Evolutionary conservation across 352 stramenopile genomes (phyloP).

Genomic region (Blastocystis sp.): DNA sequence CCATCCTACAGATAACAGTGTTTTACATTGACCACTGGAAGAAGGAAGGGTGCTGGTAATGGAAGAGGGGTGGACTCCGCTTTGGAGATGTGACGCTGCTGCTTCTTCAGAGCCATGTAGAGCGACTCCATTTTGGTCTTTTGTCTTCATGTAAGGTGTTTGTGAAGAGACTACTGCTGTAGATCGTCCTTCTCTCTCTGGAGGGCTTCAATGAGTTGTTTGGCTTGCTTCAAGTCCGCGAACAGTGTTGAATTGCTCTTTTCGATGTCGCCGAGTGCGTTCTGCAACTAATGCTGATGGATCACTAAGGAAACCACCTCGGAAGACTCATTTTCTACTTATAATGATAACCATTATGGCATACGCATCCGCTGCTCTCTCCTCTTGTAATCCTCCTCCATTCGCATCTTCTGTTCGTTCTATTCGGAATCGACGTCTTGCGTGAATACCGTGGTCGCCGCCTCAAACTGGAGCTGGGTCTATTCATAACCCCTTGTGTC

Average conservation of each 20-base stretch:
- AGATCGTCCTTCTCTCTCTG: conserved; percentile 40
- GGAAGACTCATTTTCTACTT: conserved; percentile 53
- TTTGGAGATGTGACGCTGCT: conserved; percentile 7
- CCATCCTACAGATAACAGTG: no score
- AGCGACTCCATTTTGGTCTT: conserved; percentile 65
- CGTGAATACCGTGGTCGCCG: background rate
- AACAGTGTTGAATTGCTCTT: conserved; percentile 28
- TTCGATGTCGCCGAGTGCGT: conserved; percentile 18
- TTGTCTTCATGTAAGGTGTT: background rate
- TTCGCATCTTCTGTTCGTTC: background rate
- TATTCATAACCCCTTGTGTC: background rate
- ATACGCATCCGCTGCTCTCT: conserved; percentile 23
- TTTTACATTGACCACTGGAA: no score
- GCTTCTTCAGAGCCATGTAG: conserved; percentile 51
- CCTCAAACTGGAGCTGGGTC: conserved; percentile 50
- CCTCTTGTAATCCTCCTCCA: conserved; percentile 44
- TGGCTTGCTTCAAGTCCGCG: conserved; percentile 15
- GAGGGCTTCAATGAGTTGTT: conserved; percentile 12
- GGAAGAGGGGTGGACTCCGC: no score
- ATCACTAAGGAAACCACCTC: background rate
- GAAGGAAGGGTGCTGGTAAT: no score
- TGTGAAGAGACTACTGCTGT: background rate
- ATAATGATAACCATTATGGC: background rate
- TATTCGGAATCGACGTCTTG: background rate
- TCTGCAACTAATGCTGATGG: conserved; percentile 15